phyloP scores from a whole-genome alignment of 108 stramenopile species.

The Chaetoceros tenuissimus region DNA sequence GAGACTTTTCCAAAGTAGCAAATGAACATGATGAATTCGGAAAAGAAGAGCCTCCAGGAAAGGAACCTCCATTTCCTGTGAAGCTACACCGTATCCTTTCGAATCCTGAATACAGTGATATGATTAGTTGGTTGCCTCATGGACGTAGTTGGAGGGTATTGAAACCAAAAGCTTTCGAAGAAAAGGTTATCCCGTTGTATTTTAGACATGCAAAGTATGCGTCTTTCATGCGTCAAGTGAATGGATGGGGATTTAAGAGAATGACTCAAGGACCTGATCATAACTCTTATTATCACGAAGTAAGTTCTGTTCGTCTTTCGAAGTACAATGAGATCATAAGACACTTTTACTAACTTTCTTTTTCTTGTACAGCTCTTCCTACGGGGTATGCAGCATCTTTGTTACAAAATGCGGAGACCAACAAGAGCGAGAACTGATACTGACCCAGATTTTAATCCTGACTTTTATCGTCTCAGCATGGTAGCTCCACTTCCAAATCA shows the following conservation, averaged over 20 bases:
- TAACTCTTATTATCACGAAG: slow-evolving; percentile 34
- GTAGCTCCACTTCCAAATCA: neutral
- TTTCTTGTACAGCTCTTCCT: slow-evolving; percentile 26
- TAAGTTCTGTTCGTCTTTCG: slow-evolving; percentile 3
- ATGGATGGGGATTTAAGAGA: slow-evolving; percentile 31
- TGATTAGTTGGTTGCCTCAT: slow-evolving; percentile 52
- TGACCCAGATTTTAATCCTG: neutral
- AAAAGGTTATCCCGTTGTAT: slow-evolving; percentile 33
- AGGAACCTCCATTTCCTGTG: slow-evolving; percentile 37
- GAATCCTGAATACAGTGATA: slow-evolving; percentile 34
- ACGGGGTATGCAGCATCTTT: slow-evolving; percentile 22
- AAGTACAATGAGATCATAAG: neutral
- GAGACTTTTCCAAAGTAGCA: neutral
- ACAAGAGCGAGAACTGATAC: slow-evolving; percentile 4
- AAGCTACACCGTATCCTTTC: slow-evolving; percentile 47
- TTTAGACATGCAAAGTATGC: slow-evolving; percentile 29
- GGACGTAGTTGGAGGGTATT: slow-evolving; percentile 37
- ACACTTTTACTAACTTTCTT: neutral
- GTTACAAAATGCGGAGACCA: slow-evolving; percentile 24
- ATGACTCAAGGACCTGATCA: slow-evolving; percentile 27
- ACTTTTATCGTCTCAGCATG: neutral
- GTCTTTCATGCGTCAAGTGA: slow-evolving; percentile 40
- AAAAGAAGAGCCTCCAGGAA: neutral
- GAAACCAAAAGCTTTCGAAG: slow-evolving; percentile 37
- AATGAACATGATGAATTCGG: neutral